Percentiles rank a stretch among this genome's conserved stretches.
Evolutionary conservation across 495 filamentous ascomycete genomes (phyloP).

Genomic region (Penicillium desertorum): DNA sequence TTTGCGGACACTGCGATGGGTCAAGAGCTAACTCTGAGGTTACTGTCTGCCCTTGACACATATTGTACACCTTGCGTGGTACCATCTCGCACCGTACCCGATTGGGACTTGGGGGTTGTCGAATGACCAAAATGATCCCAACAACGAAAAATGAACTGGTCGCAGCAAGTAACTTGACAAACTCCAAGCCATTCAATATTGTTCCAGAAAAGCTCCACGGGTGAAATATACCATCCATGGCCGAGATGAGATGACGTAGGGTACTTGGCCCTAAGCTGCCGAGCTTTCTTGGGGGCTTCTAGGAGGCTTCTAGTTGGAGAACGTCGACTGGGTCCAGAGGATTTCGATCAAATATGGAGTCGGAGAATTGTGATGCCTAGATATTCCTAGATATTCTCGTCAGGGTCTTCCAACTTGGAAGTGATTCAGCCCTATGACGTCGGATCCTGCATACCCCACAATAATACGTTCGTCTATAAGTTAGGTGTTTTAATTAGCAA

Average conservation of each 20-base stretch:
- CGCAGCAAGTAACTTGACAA: not conserved
- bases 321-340: not conserved
- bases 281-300: not conserved
- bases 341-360: not conserved
- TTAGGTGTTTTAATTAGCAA: too few species aligned
- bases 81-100: slow-evolving; percentile 21
- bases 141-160: not conserved
- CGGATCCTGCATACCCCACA: not conserved
- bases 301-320: not conserved
- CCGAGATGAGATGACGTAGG: slow-evolving; percentile 12
- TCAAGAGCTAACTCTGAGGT: slow-evolving; percentile 55
- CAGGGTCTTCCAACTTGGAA: not conserved
- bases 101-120: slow-evolving; percentile 17
- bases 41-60: slow-evolving; percentile 55
- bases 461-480: too few species aligned
- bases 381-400: not conserved
- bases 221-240: slow-evolving; percentile 8
- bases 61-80: slow-evolving; percentile 41
- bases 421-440: slow-evolving; percentile 11
- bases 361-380: slow-evolving; percentile 9
- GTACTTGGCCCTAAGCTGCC: not conserved
- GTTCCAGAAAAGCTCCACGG: not conserved
- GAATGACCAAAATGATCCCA: slow-evolving; percentile 10
- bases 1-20: slow-evolving; percentile 49
- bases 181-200: not conserved